Evolutionary conservation across 805 yeast species (phyloP), one percentile per base, ranked within the genome.

Genomic region (Huiozyma sinensis): DNA sequence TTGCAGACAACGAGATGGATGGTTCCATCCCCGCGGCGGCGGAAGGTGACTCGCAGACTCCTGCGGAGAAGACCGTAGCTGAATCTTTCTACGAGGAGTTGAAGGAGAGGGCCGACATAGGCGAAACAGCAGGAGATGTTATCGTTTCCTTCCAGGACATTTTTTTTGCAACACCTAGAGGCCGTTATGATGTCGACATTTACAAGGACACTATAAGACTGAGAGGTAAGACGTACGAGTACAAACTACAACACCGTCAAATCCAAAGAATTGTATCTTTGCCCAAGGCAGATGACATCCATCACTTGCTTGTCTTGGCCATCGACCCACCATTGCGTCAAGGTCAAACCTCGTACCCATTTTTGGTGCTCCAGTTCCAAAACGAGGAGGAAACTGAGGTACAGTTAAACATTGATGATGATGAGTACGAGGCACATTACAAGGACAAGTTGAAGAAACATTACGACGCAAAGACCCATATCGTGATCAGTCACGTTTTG

Each of bases 301-400:
- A 90, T 61, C 95, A 90, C 61, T 69, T 89, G 51, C 71, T 92
- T 59, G 81, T 92, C 6, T 68, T 90, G 47, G 96, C 94, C 57
- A 83, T 92, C 39, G 97, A 90, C 53, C 98, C 98, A 28, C 98
- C 99, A 2, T 70, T 92, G 51, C 80, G 97, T 63, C 99, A 92
- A 67, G 99, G 99, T 44, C 97, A 92, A 67, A 92, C 98, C 0
- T 77, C 95, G 47, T 90, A 92, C 58, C 95, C 96, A 36, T 92
- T 86, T 62, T 69, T 92, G 60, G 90, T 88, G 10, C 66, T 90
- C 62, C 98, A 92, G 67, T 86, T 92, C 58, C 76, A 82, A 48
- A 77, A 80, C 44, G 95, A 88, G 50, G 98, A 92, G 64, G 95
- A 85, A 58, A 76, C 86, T 40, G 96, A 88, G 63, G 81, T 90